Percentiles rank a stretch among this genome's conserved stretches.
phyloP scores from a whole-genome alignment of 176 grass and related monocot species.

The Triticum timopheevii region DNA sequence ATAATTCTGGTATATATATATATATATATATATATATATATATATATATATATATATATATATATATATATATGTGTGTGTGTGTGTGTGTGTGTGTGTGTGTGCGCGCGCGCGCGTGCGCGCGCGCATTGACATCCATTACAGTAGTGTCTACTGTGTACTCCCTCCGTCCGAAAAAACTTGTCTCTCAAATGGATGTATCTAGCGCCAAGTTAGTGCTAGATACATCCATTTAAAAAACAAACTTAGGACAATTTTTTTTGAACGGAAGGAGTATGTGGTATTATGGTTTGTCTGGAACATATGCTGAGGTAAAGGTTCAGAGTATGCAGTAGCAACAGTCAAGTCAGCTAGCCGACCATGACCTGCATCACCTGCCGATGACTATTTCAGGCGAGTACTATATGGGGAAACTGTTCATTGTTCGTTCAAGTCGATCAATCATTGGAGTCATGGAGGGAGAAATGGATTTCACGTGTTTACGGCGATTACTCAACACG shows the following conservation, averaged over 20 bases:
- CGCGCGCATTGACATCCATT: neutral
- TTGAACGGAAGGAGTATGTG: too few relatives aligned
- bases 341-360: slow-evolving; percentile 14
- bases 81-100: neutral
- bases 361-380: slow-evolving; percentile 36
- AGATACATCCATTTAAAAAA: too few relatives aligned
- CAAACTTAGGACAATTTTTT: too few relatives aligned
- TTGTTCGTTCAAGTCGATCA: slow-evolving; percentile 20
- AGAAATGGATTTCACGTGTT: slow-evolving; percentile 19
- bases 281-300: neutral
- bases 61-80: neutral
- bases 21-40: too few relatives aligned
- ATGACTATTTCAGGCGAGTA: slow-evolving; percentile 30
- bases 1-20: slow-evolving; percentile 24
- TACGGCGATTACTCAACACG: neutral
- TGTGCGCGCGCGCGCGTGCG: too few relatives aligned
- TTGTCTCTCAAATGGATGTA: too few relatives aligned
- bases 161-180: too few relatives aligned
- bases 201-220: too few relatives aligned
- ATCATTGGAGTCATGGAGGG: slow-evolving; percentile 11
- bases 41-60: neutral
- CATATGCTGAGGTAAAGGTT: slow-evolving; percentile 3
- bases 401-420: slow-evolving; percentile 22
- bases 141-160: neutral
- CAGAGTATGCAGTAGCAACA: slow-evolving; percentile 14